Conservation (phyloP, 192 early-diverging fungal species). For the Chytriomyces sp. region DNA sequence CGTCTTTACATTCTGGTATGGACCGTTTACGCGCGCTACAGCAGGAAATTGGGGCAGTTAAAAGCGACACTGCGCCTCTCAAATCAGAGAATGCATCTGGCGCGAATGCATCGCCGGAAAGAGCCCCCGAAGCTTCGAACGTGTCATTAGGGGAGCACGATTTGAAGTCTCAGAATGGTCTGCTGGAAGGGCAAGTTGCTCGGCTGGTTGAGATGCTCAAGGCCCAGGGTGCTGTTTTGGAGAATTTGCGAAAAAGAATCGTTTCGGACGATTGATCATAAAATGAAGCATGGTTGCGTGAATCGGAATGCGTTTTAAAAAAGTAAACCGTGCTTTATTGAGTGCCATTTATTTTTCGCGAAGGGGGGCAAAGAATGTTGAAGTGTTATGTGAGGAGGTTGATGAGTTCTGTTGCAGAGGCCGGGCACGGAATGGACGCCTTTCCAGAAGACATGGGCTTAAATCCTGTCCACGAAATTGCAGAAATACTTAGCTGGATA, state of each 20-base stretch:
- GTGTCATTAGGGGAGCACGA: neutral
- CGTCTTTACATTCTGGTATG: neutral
- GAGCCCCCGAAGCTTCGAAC: neutral
- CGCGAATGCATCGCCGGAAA: neutral
- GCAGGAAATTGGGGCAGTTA: neutral
- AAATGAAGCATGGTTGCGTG: no score
- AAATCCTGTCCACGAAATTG: slow-evolving; percentile 38
- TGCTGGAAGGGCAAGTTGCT: neutral
- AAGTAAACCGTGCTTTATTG: no score
- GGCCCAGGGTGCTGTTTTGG: slow-evolving; percentile 4
- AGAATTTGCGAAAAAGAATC: slow-evolving; percentile 7
- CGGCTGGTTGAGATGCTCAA: slow-evolving; percentile 3
- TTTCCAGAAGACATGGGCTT: slow-evolving; percentile 15
- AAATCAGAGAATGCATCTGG: no score
- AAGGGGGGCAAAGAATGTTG: no score
- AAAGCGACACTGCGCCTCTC: neutral
- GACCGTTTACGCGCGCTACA: neutral
- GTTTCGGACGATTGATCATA: neutral
- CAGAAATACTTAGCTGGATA: slow-evolving; percentile 11
- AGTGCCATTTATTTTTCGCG: no score
- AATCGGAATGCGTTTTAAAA: no score
- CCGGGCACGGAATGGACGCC: slow-evolving; percentile 16
- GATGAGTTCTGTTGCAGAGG: neutral
- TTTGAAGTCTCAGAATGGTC: neutral
- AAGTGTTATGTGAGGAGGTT: neutral